Conservation (phyloP, 768 basidiomycete species). For the Lactifluus pinguis region DNA sequence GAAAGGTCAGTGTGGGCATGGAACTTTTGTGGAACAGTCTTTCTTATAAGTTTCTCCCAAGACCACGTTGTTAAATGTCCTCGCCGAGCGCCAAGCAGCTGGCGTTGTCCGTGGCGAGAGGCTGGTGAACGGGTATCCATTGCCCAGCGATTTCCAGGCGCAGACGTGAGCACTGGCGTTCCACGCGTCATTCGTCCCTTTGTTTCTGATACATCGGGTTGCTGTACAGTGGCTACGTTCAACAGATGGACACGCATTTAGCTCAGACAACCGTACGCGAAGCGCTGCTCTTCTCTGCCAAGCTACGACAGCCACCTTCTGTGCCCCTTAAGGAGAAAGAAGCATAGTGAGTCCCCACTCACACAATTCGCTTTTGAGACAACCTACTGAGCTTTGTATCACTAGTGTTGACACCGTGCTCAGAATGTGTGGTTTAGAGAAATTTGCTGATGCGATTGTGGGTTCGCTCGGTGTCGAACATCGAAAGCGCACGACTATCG, state of each 20-base stretch:
- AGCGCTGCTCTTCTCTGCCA: constrained; percentile 72
- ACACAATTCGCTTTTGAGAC: background rate
- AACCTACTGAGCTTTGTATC: background rate
- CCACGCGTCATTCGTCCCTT: constrained; percentile 31
- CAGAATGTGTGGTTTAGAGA: constrained; percentile 55
- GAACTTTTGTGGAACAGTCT: background rate
- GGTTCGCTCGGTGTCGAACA: constrained; percentile 62
- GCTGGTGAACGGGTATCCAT: constrained; percentile 37
- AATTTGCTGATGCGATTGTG: constrained; percentile 58
- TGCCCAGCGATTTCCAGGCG: constrained; percentile 43
- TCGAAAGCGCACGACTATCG: constrained; percentile 78
- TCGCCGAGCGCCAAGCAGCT: constrained; percentile 31
- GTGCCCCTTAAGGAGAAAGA: constrained; percentile 65
- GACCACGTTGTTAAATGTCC: constrained; percentile 44
- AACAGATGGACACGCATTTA: constrained; percentile 79
- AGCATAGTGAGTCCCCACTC: constrained; percentile 48
- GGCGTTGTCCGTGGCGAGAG: constrained; percentile 35
- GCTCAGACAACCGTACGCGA: constrained; percentile 71
- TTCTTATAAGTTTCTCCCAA: constrained; percentile 6
- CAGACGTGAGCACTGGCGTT: constrained; percentile 36
- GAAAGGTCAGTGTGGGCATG: constrained; percentile 27
- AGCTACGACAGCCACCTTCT: constrained; percentile 60
- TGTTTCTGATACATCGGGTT: background rate
- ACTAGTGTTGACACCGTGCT: constrained; percentile 45
- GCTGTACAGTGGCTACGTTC: constrained; percentile 60